These are phyloP conservation scores for Metschnikowia corniflorae DNA, from an alignment of 805 yeast genomes.

Conservation along the genomic window DNA sequence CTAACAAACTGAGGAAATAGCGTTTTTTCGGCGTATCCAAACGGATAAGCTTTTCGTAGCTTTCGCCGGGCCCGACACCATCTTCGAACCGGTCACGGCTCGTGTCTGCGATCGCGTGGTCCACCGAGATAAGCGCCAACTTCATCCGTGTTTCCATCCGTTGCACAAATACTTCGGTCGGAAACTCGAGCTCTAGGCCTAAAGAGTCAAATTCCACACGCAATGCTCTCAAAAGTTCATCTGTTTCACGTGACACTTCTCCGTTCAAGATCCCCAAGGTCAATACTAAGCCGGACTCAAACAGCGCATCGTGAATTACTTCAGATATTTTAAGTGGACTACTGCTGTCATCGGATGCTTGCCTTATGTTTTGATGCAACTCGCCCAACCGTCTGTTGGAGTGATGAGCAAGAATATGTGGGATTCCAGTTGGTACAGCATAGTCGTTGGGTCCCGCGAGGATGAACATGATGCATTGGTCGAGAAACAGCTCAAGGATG, in stretches of 20 bases:
- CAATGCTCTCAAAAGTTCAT: neutral
- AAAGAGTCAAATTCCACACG: neutral
- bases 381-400: neutral
- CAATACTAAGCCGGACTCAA: neutral
- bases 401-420: neutral
- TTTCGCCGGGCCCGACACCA: neutral
- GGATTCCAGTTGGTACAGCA: neutral
- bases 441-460: neutral
- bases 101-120: conserved; percentile 1
- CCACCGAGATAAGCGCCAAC: neutral
- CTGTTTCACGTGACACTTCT: neutral
- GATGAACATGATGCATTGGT: neutral
- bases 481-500: neutral
- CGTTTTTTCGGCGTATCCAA: conserved; percentile 1
- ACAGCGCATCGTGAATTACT: neutral
- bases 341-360: neutral
- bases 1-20: conserved; percentile 1
- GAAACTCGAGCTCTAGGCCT: neutral
- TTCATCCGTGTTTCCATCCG: conserved; percentile 1
- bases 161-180: neutral
- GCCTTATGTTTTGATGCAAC: neutral
- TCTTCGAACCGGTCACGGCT: neutral
- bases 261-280: neutral
- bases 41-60: neutral
- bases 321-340: neutral